Base-by-base conservation (phyloP, 306 rosid genomes). In the Amphicarpaea edgeworthii region DNA sequence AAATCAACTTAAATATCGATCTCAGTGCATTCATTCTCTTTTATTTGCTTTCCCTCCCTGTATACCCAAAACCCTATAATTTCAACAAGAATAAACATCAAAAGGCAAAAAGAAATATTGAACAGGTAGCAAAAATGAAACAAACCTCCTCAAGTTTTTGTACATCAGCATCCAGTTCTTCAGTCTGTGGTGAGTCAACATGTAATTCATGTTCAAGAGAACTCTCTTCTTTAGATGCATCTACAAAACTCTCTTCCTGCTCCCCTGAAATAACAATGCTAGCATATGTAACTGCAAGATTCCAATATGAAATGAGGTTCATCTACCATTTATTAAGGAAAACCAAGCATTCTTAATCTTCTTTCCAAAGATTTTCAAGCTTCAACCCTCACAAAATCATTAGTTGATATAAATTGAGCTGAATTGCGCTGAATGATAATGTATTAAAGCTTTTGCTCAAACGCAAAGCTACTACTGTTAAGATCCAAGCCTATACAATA, bases 81-180 rank as follows among this genome's bases (percentile, higher is more conserved):
- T 15, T 30, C 14, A 32, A 50, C 32, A 79, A 30, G 40, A 77
- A 64, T 43, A 55, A 37, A 32, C 40, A 41, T 62, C 70, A 37
- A 65, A 53, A 34, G 65, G 47, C 5, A 68, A 72, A 12, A 76
- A 76, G 53, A 74, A 65, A 49, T 32, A 73, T 10, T 45, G 14
- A 34, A 45, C 38, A 15, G 51, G 51, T 42, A 20, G 72, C 37
- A 57, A 23, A 17, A 75, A 24, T 40, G 32, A 77, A 81, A 45
- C 85, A 17, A 64, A 91, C 98, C 89, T 50, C 85, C 89, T 50
- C 85, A 19, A 65, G 47, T 23, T 78, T 84, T 74, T 86, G 86
- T 23, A 43, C 62, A 47, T 73, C 72, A 30, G 40, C 30, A 23
- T 64, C 87, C 83, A 77, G 77, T 73, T 86, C 84, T 76, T 84